These are phyloP conservation scores for Piromyces finnis DNA, from an alignment of 192 early-diverging fungal species.

Conservation along the genomic window DNA sequence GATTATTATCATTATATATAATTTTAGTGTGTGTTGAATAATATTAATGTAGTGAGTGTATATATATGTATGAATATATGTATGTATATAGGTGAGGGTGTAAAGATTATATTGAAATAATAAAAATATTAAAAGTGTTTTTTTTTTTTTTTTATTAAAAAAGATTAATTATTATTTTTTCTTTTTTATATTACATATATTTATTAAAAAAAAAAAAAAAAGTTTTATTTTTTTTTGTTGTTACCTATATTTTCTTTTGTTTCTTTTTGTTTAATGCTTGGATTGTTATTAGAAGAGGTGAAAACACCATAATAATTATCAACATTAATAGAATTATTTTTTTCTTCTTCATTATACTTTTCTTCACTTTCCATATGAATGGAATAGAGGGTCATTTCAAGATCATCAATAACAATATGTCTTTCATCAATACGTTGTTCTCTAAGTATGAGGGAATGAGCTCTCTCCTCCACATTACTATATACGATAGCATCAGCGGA, in stretches of 20 bases:
- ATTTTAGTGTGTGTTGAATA: too few relatives aligned
- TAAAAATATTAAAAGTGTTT: too few relatives aligned
- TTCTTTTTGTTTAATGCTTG: background rate
- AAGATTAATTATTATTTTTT: too few relatives aligned
- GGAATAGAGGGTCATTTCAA: background rate
- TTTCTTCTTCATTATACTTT: background rate
- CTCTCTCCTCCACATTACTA: background rate
- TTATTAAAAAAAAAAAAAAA: too few relatives aligned
- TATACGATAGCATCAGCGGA: background rate
- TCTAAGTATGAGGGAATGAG: background rate
- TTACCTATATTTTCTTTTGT: background rate
- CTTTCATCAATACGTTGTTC: background rate
- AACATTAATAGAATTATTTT: background rate
- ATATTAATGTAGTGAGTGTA: too few relatives aligned
- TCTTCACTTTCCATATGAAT: background rate
- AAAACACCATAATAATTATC: background rate
- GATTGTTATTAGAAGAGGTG: background rate
- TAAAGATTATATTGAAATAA: too few relatives aligned
- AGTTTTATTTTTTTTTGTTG: too few relatives aligned
- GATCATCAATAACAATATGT: background rate
- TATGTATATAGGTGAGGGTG: too few relatives aligned
- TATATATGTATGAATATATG: too few relatives aligned
- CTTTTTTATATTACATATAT: too few relatives aligned
- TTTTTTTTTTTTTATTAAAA: too few relatives aligned
- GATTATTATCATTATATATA: too few relatives aligned